Base-by-base conservation (phyloP, 345 rosid genomes). In the Brassica carinata region DNA sequence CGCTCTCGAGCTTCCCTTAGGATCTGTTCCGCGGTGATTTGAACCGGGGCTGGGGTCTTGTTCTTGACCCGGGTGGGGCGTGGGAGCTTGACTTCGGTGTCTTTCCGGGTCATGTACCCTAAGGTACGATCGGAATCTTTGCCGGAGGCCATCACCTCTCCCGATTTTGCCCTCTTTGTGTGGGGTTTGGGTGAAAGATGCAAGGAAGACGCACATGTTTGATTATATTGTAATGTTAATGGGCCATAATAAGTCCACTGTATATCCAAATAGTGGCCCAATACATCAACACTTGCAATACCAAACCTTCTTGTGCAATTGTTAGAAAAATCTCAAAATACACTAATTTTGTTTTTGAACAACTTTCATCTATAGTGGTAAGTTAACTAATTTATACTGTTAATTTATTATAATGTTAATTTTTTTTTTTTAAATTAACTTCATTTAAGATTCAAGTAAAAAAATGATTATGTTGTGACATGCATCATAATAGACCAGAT, bases 21-120 rank as follows among this genome's bases (percentile, higher is more conserved):
- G 19, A 66, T 66, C 70, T 66, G 70, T n/a, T 66, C 70, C 0
- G 70, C 53, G 8, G 70, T 34, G 71, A 67, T 67, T 18, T 67
- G 71, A 5, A 67, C 30, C 30, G 53, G 71, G 8, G 71, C 71
- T 0, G 71, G 71, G 0, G 71, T 36, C 53, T 33, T 65, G 48
- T 65, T 65, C 3, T 33, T 65, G 23, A 65, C 69, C 48, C 26
- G 48, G 2, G 69, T 65, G 0, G 45, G 10, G 2, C 45, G 27
- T 15, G 69, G 69, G 36, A 65, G 48, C 48, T 15, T 66, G 45
- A 17, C 27, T 26, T 55, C 62, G 8, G 62, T 55, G 9, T 55
- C 62, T 3, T 55, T 55, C 4, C 62, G 62, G 62, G 62, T 55
- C 62, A 55, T 55, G 62, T 55, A 55, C 62, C 26, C 62, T 55